A percentile compares a stretch with the other conserved stretches of the same genome.
phyloP scores from a whole-genome alignment of 305 asterid species.

The Petunia hybrid region DNA sequence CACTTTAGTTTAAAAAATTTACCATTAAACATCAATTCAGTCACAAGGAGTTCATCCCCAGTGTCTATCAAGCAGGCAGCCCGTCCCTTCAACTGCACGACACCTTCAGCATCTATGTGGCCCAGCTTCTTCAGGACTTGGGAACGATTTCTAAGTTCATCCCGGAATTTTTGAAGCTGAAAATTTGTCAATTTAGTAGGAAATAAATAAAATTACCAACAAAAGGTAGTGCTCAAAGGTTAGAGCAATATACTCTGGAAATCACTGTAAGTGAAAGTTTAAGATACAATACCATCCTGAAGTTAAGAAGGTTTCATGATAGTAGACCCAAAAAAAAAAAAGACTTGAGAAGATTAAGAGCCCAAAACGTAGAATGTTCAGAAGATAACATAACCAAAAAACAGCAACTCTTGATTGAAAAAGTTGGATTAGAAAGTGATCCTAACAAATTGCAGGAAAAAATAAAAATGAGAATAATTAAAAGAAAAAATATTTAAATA shows the following conservation, averaged over 20 bases:
- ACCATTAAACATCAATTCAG: slow-evolving; percentile 99
- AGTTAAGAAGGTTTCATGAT: not conserved
- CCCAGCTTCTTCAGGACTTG: slow-evolving; percentile 93
- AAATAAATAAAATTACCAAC: not conserved
- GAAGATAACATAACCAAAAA: slow-evolving; percentile 9
- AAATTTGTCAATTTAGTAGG: slow-evolving; percentile 27
- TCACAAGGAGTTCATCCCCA: slow-evolving; percentile 97
- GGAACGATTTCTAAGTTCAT: slow-evolving; percentile 96
- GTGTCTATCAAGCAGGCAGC: slow-evolving; percentile 99
- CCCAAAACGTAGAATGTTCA: not conserved
- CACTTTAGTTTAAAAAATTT: slow-evolving; percentile 21
- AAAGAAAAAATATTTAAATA: not conserved
- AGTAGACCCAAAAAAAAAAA: not conserved
- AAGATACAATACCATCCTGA: slow-evolving; percentile 6
- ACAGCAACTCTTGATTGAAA: not conserved
- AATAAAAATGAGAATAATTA: not conserved
- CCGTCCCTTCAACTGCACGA: slow-evolving; percentile 93
- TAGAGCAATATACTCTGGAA: not conserved
- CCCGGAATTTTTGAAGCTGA: slow-evolving; percentile 98
- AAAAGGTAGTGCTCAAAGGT: slow-evolving; percentile 1
- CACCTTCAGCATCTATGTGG: slow-evolving; percentile 85
- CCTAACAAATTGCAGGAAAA: not conserved
- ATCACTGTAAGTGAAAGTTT: not conserved
- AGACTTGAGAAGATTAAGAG: slow-evolving; percentile 12
- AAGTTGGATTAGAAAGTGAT: not conserved